Evolutionary conservation across 176 grass and related monocot genomes (phyloP), one percentile per base, ranked within the genome.

Genomic region (Zoysia pacifica): DNA sequence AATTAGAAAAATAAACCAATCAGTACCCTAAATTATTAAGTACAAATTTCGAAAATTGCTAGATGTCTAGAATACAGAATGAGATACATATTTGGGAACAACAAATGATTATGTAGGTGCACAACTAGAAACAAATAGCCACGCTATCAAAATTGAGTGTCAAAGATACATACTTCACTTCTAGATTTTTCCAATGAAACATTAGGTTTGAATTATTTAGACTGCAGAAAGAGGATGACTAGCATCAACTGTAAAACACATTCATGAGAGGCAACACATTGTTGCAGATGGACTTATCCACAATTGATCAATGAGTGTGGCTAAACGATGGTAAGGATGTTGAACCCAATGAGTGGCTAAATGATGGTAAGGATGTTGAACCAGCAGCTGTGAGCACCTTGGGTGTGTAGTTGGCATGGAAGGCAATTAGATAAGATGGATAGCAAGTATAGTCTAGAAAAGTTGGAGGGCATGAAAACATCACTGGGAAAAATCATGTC

Each of bases 1-100:
- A 72, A 75, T 48, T 58, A 43, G 42, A 75, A 3, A 13, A 83
- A 62, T 69, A 44, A 80, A 48, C 13, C 48, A 51, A 19, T 58
- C 58, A 72, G 15, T 40, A n/a, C 70, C 47, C 69, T 16, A 65
- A 48, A 5, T 15, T 12, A 65, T 47, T 19, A 70, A 53, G 40
- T 37, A 41, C 19, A 76, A 20, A 11, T 8, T 70, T 58, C 54
- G 15, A 37, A 54, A 44, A 9, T 48, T 82, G 11, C 48, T 76
- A 64, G 61, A 86, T 65, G 15, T 28, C 19, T 8, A 60, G 37
- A 10, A 16, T 53, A 48, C 48, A 65, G 48, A 42, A 55, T 54
- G 5, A 75, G 4, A 72, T n/a, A 67, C 3, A 14, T 46, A 35
- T 38, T 64, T 55, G 76, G 38, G 67, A 79, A 71, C 14, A 82